Conservation (phyloP, 345 rosid genomes). For the Melastoma malabathricum region DNA sequence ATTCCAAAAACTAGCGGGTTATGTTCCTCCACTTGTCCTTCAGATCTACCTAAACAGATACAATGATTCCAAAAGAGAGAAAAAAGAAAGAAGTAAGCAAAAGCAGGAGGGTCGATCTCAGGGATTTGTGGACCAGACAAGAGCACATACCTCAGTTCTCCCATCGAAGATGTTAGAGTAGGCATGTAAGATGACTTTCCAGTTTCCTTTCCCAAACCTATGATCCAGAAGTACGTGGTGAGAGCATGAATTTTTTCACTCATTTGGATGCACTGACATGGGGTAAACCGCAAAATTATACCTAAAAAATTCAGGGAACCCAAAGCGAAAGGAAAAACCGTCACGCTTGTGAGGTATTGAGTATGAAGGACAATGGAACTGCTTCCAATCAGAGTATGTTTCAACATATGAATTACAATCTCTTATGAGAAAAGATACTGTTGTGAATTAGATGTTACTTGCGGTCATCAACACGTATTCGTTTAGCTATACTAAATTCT, state of each 20-base stretch:
- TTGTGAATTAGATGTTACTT: too few relatives aligned
- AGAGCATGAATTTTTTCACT: background rate
- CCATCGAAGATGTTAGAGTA: slow-evolving; percentile 13
- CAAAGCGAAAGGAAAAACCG: too few relatives aligned
- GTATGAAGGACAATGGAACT: too few relatives aligned
- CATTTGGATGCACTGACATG: too few relatives aligned
- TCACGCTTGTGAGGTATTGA: too few relatives aligned
- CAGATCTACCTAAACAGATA: slow-evolving; percentile 33
- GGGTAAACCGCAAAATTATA: too few relatives aligned
- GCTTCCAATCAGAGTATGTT: too few relatives aligned
- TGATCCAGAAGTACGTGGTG: background rate
- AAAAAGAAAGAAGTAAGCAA: background rate
- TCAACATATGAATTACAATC: too few relatives aligned
- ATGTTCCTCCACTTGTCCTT: slow-evolving; percentile 67
- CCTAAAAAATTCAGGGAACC: too few relatives aligned
- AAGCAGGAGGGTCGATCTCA: background rate
- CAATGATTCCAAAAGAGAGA: background rate
- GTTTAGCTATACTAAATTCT: too few relatives aligned
- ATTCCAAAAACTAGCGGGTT: slow-evolving; percentile 10
- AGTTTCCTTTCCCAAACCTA: slow-evolving; percentile 38
- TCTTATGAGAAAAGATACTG: too few relatives aligned
- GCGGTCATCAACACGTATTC: too few relatives aligned
- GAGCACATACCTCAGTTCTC: slow-evolving; percentile 25
- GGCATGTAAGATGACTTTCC: slow-evolving; percentile 27
- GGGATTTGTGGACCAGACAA: background rate